A percentile compares a stretch with the other conserved stretches of the same genome.
Evolutionary conservation across 805 yeast species (phyloP).

Genomic region (Kuraishia borneana): DNA sequence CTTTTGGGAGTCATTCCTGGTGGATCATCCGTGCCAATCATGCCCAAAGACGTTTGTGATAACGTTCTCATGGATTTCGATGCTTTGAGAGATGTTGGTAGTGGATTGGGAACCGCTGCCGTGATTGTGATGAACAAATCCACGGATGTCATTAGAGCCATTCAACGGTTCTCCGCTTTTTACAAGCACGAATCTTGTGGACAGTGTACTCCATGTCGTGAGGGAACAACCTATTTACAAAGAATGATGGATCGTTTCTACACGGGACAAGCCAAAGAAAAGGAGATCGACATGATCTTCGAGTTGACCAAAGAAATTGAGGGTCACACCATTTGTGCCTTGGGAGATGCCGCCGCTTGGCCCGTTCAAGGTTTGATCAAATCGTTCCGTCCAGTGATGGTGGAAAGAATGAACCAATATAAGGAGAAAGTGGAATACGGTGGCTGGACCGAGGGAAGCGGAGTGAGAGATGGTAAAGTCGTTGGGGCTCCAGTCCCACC

Average conservation of each 20-base stretch:
- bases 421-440: conserved; percentile 46
- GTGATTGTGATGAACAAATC: conserved; percentile 85
- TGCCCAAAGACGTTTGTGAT: conserved; percentile 58
- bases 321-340: conserved; percentile 87
- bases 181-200: conserved; percentile 92
- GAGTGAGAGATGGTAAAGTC: conserved; percentile 51
- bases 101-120: conserved; percentile 89
- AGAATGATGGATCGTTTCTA: conserved; percentile 79
- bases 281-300: conserved; percentile 75
- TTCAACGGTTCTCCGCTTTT: conserved; percentile 74
- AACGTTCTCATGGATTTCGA: conserved; percentile 79
- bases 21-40: conserved; percentile 78
- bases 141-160: conserved; percentile 76
- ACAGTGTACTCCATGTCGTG: conserved; percentile 92
- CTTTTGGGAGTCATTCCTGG: conserved; percentile 83
- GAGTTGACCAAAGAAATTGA: conserved; percentile 82
- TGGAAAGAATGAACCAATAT: conserved; percentile 61
- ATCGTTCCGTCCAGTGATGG: conserved; percentile 75
- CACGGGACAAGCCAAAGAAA: conserved; percentile 67
- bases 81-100: conserved; percentile 73
- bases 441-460: conserved; percentile 65
- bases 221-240: conserved; percentile 80
- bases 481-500: conserved; percentile 47
- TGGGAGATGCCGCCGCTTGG: conserved; percentile 93
- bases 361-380: conserved; percentile 83